Evolutionary conservation across 768 basidiomycete genomes (phyloP).

Genomic region (Mycena kentingensis): DNA sequence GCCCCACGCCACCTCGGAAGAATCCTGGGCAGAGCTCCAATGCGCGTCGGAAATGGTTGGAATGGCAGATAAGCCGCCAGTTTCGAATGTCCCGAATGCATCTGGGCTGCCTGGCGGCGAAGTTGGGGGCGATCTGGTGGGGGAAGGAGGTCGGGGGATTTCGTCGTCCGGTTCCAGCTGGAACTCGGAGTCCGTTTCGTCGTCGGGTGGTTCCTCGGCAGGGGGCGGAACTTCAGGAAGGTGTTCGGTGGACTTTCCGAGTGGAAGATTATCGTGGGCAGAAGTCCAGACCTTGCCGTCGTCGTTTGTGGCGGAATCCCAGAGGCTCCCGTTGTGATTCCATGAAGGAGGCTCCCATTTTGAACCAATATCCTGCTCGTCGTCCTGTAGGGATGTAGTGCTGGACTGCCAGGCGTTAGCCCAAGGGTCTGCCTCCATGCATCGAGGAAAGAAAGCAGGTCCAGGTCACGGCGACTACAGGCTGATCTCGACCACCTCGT

Average conservation of each 20-base stretch:
- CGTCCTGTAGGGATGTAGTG: slow-evolving; percentile 27
- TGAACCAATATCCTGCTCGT: slow-evolving; percentile 55
- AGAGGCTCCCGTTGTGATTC: slow-evolving; percentile 39
- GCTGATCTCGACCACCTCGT: not conserved
- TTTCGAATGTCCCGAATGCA: slow-evolving; percentile 62
- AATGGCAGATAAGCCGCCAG: slow-evolving; percentile 39
- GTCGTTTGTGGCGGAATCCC: slow-evolving; percentile 20
- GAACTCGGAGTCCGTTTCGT: slow-evolving; percentile 7
- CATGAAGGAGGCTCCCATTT: slow-evolving; percentile 54
- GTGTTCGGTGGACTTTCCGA: slow-evolving; percentile 29
- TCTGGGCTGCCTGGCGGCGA: slow-evolving; percentile 47
- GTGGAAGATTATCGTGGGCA: slow-evolving; percentile 43
- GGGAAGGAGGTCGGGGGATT: slow-evolving; percentile 18
- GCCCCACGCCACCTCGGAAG: slow-evolving; percentile 39
- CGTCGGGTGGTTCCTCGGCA: slow-evolving; percentile 13
- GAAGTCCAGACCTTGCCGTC: slow-evolving; percentile 31
- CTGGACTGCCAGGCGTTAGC: slow-evolving; percentile 66
- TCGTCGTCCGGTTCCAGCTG: slow-evolving; percentile 5
- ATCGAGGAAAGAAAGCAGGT: not conserved
- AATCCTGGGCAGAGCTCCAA: slow-evolving; percentile 32
- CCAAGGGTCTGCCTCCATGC: slow-evolving; percentile 67
- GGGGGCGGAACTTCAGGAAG: slow-evolving; percentile 7
- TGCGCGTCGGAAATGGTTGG: slow-evolving; percentile 34
- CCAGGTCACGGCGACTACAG: not conserved
- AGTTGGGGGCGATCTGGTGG: slow-evolving; percentile 7